Conservation (phyloP, 179 eudicot species). For the Pouteria campechiana region DNA sequence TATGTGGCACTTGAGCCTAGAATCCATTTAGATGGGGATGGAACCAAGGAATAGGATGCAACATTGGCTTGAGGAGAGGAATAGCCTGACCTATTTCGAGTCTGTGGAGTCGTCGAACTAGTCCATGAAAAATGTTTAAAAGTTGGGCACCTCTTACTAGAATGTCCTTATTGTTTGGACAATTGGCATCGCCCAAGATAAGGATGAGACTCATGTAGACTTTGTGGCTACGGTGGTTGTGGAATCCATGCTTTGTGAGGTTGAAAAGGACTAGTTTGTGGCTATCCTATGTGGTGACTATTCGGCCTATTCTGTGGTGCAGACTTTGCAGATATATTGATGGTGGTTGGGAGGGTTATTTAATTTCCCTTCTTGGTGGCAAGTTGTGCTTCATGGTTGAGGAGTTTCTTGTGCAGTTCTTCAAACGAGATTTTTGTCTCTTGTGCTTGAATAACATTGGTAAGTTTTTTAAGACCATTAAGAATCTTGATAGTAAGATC, state of each 20-base stretch:
- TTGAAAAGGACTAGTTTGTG: not conserved
- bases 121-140: no score
- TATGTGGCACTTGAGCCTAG: not conserved
- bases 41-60: not conserved
- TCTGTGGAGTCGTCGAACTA: not conserved
- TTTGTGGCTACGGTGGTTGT: not conserved
- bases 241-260: not conserved
- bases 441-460: not conserved
- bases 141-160: no score
- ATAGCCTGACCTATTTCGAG: not conserved
- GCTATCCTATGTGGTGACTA: no score
- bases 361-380: no score
- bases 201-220: not conserved
- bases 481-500: not conserved
- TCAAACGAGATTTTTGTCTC: not conserved
- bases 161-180: no score
- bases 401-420: not conserved
- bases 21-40: not conserved
- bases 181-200: no score
- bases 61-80: not conserved
- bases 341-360: no score
- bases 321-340: no score
- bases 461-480: not conserved
- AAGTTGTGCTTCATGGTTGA: no score
- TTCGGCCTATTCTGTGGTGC: no score